Conservation (phyloP, 2,329 filamentous ascomycete species). For the Thielaviopsis cerberus region DNA sequence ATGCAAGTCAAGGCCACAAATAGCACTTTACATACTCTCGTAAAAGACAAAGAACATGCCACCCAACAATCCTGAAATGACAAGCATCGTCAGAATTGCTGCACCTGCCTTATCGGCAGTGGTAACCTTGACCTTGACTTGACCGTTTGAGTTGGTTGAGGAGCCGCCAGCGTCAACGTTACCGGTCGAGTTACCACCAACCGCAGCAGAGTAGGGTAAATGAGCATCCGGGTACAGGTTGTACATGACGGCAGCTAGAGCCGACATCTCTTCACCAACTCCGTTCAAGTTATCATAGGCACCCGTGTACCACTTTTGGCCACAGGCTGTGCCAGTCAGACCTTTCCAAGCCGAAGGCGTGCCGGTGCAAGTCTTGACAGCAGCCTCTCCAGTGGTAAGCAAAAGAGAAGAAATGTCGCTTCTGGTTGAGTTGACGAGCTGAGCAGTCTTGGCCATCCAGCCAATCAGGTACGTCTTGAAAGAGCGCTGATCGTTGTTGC, state of each 20-base stretch:
- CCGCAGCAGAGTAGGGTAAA: slow-evolving; percentile 31
- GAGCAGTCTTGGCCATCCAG: slow-evolving; percentile 39
- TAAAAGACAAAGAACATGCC: slow-evolving; percentile 28
- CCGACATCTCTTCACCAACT: slow-evolving; percentile 53
- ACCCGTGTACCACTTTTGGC: slow-evolving; percentile 40
- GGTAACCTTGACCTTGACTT: slow-evolving; percentile 23
- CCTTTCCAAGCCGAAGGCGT: slow-evolving; percentile 29
- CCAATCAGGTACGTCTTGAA: slow-evolving; percentile 62
- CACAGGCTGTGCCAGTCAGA: slow-evolving; percentile 41
- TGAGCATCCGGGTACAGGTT: slow-evolving; percentile 29
- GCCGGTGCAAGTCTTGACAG: slow-evolving; percentile 33
- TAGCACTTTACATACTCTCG: slow-evolving; percentile 11
- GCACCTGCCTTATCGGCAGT: slow-evolving; percentile 35
- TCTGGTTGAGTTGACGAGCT: slow-evolving; percentile 35
- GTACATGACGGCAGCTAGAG: slow-evolving; percentile 43
- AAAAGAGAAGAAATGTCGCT: slow-evolving; percentile 33
- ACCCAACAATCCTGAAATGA: slow-evolving; percentile 30
- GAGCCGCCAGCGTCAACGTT: slow-evolving; percentile 23
- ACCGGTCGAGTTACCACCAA: slow-evolving; percentile 41
- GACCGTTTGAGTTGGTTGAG: slow-evolving; percentile 17
- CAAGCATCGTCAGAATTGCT: slow-evolving; percentile 33
- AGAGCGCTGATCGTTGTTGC: slow-evolving; percentile 51
- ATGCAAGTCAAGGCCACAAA: background rate
- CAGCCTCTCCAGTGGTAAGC: slow-evolving; percentile 30
- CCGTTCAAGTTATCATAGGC: slow-evolving; percentile 41